These are phyloP conservation scores for Endocladia muricata DNA, from an alignment of 31 red algal genomes.

Conservation along the genomic window DNA sequence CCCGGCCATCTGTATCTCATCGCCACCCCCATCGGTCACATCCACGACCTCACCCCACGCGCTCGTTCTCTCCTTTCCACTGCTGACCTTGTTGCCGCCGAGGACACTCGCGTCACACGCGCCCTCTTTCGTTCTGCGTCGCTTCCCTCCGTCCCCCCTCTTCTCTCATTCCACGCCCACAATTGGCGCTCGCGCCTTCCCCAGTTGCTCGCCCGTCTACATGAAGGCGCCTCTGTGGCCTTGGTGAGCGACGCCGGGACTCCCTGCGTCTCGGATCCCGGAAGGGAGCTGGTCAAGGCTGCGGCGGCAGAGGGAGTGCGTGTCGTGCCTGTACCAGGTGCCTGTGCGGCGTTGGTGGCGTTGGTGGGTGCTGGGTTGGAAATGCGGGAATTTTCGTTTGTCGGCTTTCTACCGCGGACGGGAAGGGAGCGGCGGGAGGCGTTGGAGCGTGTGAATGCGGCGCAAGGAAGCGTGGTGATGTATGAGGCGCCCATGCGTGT, in stretches of 20 bases:
- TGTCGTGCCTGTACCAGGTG: constrained; percentile 85
- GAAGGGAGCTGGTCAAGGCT: constrained; percentile 63
- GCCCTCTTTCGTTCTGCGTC: constrained; percentile 17
- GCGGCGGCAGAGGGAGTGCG: constrained; percentile 45
- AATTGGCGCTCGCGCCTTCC: constrained; percentile 70
- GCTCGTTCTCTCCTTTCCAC: constrained; percentile 58
- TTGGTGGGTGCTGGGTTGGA: constrained; percentile 56
- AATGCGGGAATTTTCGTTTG: constrained; percentile 61
- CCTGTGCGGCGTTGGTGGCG: constrained; percentile 80
- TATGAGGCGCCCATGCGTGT: constrained; percentile 94
- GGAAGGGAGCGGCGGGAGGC: constrained; percentile 29
- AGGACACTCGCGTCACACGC: constrained; percentile 70
- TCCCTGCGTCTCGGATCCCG: constrained; percentile 87
- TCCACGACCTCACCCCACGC: constrained; percentile 74
- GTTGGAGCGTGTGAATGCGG: constrained; percentile 26
- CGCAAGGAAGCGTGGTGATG: constrained; percentile 48
- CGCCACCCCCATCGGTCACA: constrained; percentile 93
- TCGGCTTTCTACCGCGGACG: constrained; percentile 75
- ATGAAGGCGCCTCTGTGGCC: constrained; percentile 55
- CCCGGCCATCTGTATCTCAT: constrained; percentile 77
- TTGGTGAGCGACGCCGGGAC: constrained; percentile 93
- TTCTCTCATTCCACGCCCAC: constrained; percentile 81
- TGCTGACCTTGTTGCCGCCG: constrained; percentile 72
- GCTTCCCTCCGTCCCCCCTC: constrained; percentile 13
- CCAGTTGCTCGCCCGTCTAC: constrained; percentile 39